A percentile compares a stretch with the other conserved stretches of the same genome.
These are phyloP conservation scores for Hygrocybe punicea DNA, from an alignment of 768 basidiomycete species.

Conservation along the genomic window DNA sequence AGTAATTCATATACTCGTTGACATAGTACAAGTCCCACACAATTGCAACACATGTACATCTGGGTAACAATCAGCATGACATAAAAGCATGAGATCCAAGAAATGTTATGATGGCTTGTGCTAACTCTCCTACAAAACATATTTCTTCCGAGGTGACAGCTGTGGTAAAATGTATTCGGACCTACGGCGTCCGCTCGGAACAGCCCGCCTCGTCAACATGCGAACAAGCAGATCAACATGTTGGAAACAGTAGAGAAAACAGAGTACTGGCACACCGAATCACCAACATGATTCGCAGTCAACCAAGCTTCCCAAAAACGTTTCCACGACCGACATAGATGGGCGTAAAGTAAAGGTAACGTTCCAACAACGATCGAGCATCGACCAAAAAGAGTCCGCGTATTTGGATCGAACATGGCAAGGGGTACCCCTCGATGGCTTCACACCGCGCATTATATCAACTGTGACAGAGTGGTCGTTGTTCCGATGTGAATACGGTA, in stretches of 20 bases:
- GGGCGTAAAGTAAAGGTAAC: constrained; percentile 38
- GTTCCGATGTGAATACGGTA: constrained; percentile 51
- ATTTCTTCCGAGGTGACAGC: too few species aligned
- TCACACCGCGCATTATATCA: constrained; percentile 51
- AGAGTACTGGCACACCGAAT: not conserved
- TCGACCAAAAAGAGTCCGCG: constrained; percentile 33
- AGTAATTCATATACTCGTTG: too few species aligned
- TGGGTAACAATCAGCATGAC: too few species aligned
- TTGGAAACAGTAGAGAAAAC: not conserved
- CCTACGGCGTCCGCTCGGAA: too few species aligned
- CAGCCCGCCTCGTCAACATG: too few species aligned
- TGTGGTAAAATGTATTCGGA: too few species aligned
- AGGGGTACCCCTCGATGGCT: constrained; percentile 39
- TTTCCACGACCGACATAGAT: constrained; percentile 31
- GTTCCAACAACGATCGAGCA: constrained; percentile 48
- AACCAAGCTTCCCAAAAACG: not conserved
- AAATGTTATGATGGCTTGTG: too few species aligned
- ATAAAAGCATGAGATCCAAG: too few species aligned
- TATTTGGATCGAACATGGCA: constrained; percentile 27
- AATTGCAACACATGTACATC: too few species aligned
- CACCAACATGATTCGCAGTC: not conserved
- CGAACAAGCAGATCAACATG: too few species aligned
- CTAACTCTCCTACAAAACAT: too few species aligned
- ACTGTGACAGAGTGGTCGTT: constrained; percentile 57
- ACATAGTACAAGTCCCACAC: too few species aligned